These are phyloP conservation scores for Abrus precatorius DNA, from an alignment of 306 rosid species.

Conservation along the genomic window DNA sequence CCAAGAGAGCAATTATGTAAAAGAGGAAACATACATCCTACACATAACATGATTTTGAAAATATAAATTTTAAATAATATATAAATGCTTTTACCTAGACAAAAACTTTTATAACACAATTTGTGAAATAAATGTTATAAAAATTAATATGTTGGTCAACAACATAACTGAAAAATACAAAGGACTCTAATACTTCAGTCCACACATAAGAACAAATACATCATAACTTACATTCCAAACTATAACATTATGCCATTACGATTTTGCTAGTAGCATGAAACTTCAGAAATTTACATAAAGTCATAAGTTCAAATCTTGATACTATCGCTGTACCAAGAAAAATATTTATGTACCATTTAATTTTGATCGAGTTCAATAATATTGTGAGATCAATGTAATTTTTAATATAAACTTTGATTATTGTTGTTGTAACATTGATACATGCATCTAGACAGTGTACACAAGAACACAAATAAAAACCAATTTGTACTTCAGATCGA, in stretches of 20 bases:
- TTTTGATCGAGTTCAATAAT: no score
- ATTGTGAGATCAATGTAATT: not conserved
- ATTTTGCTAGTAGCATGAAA: not conserved
- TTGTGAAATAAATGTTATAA: not conserved
- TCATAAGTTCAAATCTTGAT: constrained; percentile 4
- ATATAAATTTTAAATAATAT: no score
- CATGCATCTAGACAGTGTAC: not conserved
- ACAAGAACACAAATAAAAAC: not conserved
- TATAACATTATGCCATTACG: not conserved
- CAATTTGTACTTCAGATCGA: constrained; percentile 55
- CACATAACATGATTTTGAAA: no score
- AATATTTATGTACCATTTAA: no score
- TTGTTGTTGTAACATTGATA: constrained; percentile 10
- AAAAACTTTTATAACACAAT: no score
- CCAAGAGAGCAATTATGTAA: no score
- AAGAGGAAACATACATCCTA: no score
- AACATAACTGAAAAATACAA: not conserved
- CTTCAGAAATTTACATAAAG: not conserved
- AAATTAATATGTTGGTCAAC: not conserved
- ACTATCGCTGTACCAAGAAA: constrained; percentile 8
- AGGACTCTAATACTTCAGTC: not conserved
- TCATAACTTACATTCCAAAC: constrained; percentile 1
- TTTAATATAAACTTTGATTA: no score
- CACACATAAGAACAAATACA: not conserved
- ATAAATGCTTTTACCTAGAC: no score